These are phyloP conservation scores for Cornus controversa DNA, from an alignment of 148 eudicot species.

Conservation along the genomic window DNA sequence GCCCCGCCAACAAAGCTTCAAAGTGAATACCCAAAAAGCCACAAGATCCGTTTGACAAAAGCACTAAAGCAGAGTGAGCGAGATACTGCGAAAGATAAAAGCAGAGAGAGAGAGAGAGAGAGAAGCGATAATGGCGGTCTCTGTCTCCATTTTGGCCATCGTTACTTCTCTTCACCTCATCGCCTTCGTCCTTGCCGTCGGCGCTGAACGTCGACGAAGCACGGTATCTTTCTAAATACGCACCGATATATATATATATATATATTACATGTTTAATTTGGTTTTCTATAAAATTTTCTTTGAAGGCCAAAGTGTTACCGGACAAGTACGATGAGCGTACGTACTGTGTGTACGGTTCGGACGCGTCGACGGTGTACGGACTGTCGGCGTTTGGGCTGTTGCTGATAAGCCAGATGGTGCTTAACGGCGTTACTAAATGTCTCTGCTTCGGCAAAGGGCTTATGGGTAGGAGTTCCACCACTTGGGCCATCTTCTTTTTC, in stretches of 20 bases:
- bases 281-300: not conserved
- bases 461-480: slow-evolving; percentile 48
- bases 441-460: slow-evolving; percentile 88
- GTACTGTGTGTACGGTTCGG: slow-evolving; percentile 72
- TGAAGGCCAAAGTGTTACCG: slow-evolving; percentile 63
- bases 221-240: slow-evolving; percentile 33
- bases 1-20: not conserved
- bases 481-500: slow-evolving; percentile 69
- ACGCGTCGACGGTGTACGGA: slow-evolving; percentile 90
- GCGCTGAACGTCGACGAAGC: slow-evolving; percentile 96
- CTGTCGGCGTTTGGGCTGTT: slow-evolving; percentile 77
- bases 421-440: slow-evolving; percentile 85
- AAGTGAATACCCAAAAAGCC: slow-evolving; percentile 2
- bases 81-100: too few species aligned
- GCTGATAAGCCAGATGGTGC: slow-evolving; percentile 63
- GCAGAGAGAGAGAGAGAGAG: not conserved
- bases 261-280: not conserved
- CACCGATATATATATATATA: not conserved
- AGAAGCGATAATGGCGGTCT: slow-evolving; percentile 51
- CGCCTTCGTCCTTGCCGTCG: slow-evolving; percentile 85
- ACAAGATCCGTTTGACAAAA: slow-evolving; percentile 8
- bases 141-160: slow-evolving; percentile 52
- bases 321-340: slow-evolving; percentile 84
- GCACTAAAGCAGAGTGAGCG: slow-evolving; percentile 9
- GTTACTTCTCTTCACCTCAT: slow-evolving; percentile 73